Conservation (phyloP, 495 filamentous ascomycete genomes). For the Podospora comata region DNA sequence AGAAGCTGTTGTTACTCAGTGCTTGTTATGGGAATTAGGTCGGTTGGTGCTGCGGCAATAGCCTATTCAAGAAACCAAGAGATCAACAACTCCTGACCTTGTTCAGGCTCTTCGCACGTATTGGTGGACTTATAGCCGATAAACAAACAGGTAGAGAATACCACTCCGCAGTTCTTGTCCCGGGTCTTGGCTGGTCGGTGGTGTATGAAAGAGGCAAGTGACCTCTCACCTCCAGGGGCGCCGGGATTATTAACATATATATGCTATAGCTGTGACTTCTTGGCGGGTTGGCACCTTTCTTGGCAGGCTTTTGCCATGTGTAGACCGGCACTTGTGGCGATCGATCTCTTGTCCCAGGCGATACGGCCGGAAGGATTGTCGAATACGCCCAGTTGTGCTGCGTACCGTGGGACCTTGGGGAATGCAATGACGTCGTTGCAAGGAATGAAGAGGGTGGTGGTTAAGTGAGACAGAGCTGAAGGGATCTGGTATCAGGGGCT, state of each 20-base stretch:
- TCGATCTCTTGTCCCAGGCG: no score
- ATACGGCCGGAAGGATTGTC: background rate
- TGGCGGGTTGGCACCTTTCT: conserved; percentile 1
- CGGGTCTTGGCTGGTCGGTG: background rate
- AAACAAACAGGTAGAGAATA: background rate
- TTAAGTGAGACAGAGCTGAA: background rate
- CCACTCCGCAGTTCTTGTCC: conserved; percentile 3
- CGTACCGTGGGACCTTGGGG: background rate
- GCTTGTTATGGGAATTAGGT: no score
- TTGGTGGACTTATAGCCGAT: conserved; percentile 7
- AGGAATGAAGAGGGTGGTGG: background rate
- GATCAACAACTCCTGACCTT: background rate
- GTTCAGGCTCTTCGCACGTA: background rate
- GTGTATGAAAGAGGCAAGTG: background rate
- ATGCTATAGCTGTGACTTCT: conserved; percentile 1
- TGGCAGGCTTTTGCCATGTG: background rate
- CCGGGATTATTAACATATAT: background rate
- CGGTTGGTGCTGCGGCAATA: background rate
- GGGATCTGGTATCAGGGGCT: background rate
- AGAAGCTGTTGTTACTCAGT: background rate
- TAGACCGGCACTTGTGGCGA: background rate
- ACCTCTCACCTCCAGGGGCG: background rate
- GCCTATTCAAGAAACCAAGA: background rate
- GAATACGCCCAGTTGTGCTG: no score
- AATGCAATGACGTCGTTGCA: background rate